Evolutionary conservation across 257 asterid genomes (phyloP).

Genomic region (Linaria vulgaris): DNA sequence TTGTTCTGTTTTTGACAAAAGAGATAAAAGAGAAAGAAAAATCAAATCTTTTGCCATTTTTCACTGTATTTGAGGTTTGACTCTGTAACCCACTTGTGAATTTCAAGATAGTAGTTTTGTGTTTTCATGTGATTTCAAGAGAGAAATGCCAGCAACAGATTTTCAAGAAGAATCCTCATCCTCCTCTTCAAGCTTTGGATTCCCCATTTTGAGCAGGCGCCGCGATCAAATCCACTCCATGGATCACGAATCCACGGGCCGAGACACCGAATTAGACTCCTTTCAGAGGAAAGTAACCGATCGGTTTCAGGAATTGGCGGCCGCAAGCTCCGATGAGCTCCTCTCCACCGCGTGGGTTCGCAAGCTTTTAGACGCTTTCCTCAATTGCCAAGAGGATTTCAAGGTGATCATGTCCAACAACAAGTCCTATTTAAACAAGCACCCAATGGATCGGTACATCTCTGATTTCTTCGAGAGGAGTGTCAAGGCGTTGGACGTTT

Average conservation of each 20-base stretch:
- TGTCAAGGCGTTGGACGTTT: slow-evolving; percentile 85
- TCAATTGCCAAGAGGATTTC: slow-evolving; percentile 85
- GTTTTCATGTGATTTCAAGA: slow-evolving; percentile 25
- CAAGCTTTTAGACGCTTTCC: slow-evolving; percentile 68
- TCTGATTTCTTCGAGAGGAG: slow-evolving; percentile 75
- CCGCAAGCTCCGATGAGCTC: slow-evolving; percentile 42
- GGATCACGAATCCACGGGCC: slow-evolving; percentile 55
- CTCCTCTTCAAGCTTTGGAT: slow-evolving; percentile 53
- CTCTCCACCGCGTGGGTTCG: slow-evolving; percentile 74
- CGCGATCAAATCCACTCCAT: slow-evolving; percentile 79
- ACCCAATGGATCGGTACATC: slow-evolving; percentile 66
- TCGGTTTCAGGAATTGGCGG: slow-evolving; percentile 48
- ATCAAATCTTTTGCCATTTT: too few relatives aligned
- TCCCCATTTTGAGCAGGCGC: slow-evolving; percentile 48
- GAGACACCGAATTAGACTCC: slow-evolving; percentile 54
- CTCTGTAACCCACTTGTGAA: slow-evolving; percentile 5
- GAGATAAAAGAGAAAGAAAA: not conserved
- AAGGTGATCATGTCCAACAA: slow-evolving; percentile 49
- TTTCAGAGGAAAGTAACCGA: slow-evolving; percentile 68
- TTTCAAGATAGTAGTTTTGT: not conserved
- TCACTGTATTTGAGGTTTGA: slow-evolving; percentile 15
- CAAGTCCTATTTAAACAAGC: slow-evolving; percentile 32
- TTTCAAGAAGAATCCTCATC: slow-evolving; percentile 54
- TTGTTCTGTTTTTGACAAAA: not conserved
- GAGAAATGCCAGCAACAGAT: slow-evolving; percentile 81